Conservation (phyloP, 2,329 filamentous ascomycete species). For the Calonectria crousiana region DNA sequence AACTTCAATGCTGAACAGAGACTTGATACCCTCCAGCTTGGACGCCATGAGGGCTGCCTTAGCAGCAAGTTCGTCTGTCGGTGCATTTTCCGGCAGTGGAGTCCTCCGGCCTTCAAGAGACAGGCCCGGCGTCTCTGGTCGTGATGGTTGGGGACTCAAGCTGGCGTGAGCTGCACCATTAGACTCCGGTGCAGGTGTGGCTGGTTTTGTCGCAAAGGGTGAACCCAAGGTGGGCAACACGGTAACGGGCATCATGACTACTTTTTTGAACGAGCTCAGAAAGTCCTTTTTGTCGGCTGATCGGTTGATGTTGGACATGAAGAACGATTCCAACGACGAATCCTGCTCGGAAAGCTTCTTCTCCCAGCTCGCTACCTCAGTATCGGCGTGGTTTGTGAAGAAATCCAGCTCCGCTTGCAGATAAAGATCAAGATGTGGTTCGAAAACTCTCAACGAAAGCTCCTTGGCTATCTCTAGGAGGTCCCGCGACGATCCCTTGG, state of each 20-base stretch:
- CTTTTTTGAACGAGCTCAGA: conserved; percentile 95
- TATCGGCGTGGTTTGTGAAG: conserved; percentile 82
- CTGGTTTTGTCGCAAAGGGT: conserved; percentile 65
- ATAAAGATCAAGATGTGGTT: conserved; percentile 94
- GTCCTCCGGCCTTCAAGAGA: conserved; percentile 54
- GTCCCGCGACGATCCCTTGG: conserved; percentile 70
- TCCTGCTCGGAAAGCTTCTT: conserved; percentile 92
- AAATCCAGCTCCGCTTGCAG: conserved; percentile 90
- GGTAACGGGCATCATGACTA: conserved; percentile 98
- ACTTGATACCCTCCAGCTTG: conserved; percentile 92
- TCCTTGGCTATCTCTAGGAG: conserved; percentile 75
- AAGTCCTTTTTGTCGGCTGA: conserved; percentile 98
- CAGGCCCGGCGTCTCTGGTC: conserved; percentile 63
- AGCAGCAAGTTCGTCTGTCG: conserved; percentile 91
- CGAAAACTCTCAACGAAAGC: conserved; percentile 81
- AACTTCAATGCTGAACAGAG: conserved; percentile 95
- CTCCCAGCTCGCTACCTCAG: conserved; percentile 88
- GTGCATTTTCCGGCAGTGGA: conserved; percentile 71
- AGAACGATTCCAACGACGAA: conserved; percentile 89
- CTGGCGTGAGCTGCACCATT: conserved; percentile 39
- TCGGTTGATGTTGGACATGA: conserved; percentile 94
- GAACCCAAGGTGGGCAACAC: conserved; percentile 78
- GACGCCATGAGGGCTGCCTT: conserved; percentile 99
- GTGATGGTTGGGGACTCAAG: conserved; percentile 55
- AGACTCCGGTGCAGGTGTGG: conserved; percentile 36